Conservation (phyloP, 1,139 yeast genomes). For the Debaryomyces udenii region DNA sequence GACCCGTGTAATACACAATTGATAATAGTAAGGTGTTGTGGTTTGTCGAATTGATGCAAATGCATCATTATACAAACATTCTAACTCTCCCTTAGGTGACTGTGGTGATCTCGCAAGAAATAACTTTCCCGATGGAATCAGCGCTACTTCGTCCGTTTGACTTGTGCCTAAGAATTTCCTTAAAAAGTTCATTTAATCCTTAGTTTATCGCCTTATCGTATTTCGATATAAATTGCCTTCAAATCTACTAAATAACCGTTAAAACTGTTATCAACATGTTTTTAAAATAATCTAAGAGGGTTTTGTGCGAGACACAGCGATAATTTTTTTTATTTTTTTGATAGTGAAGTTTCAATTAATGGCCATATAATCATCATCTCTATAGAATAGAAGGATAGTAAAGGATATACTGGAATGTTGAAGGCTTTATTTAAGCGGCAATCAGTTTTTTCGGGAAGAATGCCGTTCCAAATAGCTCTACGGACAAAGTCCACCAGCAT, state of each 20-base stretch:
- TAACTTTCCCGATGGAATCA: slow-evolving; percentile 80
- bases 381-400: no score
- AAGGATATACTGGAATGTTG: no score
- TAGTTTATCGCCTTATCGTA: background rate
- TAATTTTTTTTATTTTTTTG: background rate
- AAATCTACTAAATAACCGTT: background rate
- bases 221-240: background rate
- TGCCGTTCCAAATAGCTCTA: no score
- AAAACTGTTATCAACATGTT: background rate
- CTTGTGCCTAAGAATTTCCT: slow-evolving; percentile 67
- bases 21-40: slow-evolving; percentile 66
- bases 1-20: slow-evolving; percentile 70
- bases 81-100: slow-evolving; percentile 85
- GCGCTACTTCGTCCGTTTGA: slow-evolving; percentile 67
- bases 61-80: slow-evolving; percentile 83
- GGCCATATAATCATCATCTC: no score
- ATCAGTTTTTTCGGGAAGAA: no score
- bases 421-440: no score
- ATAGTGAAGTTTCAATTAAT: no score
- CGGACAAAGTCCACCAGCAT: background rate
- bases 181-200: slow-evolving; percentile 67
- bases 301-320: background rate
- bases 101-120: slow-evolving; percentile 71
- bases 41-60: slow-evolving; percentile 72
- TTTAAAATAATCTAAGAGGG: background rate